Evolutionary conservation across 495 filamentous ascomycete species (phyloP), one percentile per base, ranked within the genome.

Genomic region (Schizothecium vesticola): DNA sequence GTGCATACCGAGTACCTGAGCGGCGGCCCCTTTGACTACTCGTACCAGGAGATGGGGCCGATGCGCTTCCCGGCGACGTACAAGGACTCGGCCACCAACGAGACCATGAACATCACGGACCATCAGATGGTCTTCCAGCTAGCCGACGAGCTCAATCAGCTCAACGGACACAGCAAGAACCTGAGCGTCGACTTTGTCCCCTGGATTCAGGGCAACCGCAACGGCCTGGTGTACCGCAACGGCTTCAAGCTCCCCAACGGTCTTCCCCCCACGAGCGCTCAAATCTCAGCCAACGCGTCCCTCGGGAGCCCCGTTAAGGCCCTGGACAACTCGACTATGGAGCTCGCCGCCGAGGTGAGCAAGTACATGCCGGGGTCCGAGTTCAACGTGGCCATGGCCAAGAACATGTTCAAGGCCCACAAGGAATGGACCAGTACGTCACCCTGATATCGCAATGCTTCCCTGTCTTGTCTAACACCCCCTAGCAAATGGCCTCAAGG

Each of bases 41-140:
- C 88, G 57, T 92, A 91, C 66, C 88, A 91, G 70, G 89, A 92
- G 72, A 91, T 92, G 89, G 89, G 89, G 0, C 88, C 89, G 0
- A 91, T 91, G 89, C 81, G 89, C 4, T 91, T 81, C 65, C 81
- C 88, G 33, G 80, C 83, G 7, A 87, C 80, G 0, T 83, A 86
- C 71, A 69, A 59, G 10, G 69, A 73, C 65, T 36, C 76, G 0
- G 80, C 80, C 28, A 82, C 74, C 11, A 88, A 88, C 65, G 82
- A 87, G 76, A 85, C 83, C 0, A 75, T 87, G 31, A 77, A 83
- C 61, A 85, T 87, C 63, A 77, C 79, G 31, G 86, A 88, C 70
- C 86, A 89, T 70, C 83, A 83, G 62, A 80, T 89, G 75, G 83
- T 90, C 1, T 91, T 89, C 72, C 86, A 90, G 74, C 78, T 91